Conservation (phyloP, 495 filamentous ascomycete species). For the Schizothecium vesticola region DNA sequence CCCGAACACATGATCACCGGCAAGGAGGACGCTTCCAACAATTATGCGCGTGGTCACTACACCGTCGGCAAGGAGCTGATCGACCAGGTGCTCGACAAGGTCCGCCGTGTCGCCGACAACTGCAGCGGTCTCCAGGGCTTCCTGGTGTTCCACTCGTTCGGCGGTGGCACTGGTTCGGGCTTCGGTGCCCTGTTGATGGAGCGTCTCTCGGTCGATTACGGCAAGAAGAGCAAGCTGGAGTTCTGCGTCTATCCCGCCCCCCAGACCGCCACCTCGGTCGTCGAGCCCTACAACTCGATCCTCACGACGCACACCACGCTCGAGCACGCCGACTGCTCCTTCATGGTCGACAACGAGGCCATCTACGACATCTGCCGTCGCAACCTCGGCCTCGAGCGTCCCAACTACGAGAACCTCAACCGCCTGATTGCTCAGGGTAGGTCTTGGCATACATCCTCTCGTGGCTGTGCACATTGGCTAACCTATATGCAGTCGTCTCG, state of each 20-base stretch:
- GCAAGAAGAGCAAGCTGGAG: constrained; percentile 99
- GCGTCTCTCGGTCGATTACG: constrained; percentile 94
- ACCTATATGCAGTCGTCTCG: constrained; percentile 67
- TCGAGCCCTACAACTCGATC: constrained; percentile 99
- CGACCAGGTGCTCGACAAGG: constrained; percentile 93
- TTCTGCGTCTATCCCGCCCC: constrained; percentile 98
- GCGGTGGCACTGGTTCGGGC: constrained; percentile 96
- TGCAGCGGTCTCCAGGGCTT: constrained; percentile 97
- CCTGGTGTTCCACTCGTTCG: constrained; percentile 99
- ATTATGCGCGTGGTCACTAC: constrained; percentile 98
- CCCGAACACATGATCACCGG: constrained; percentile 98
- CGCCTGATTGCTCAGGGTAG: constrained; percentile 92
- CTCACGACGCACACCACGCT: constrained; percentile 97
- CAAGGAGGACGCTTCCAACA: constrained; percentile 99
- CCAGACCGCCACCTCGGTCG: constrained; percentile 91
- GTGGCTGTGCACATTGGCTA: constrained; percentile 10
- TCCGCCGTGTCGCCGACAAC: constrained; percentile 92
- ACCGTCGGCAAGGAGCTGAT: constrained; percentile 98
- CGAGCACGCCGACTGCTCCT: constrained; percentile 98
- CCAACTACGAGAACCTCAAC: constrained; percentile 97
- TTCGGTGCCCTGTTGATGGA: constrained; percentile 98
- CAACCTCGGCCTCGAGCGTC: constrained; percentile 93
- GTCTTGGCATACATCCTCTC: not conserved
- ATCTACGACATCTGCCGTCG: constrained; percentile 99
- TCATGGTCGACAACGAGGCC: constrained; percentile 99